These are phyloP conservation scores for Trichoderma sp. DNA, from an alignment of 2,329 filamentous ascomycete species.

Conservation along the genomic window DNA sequence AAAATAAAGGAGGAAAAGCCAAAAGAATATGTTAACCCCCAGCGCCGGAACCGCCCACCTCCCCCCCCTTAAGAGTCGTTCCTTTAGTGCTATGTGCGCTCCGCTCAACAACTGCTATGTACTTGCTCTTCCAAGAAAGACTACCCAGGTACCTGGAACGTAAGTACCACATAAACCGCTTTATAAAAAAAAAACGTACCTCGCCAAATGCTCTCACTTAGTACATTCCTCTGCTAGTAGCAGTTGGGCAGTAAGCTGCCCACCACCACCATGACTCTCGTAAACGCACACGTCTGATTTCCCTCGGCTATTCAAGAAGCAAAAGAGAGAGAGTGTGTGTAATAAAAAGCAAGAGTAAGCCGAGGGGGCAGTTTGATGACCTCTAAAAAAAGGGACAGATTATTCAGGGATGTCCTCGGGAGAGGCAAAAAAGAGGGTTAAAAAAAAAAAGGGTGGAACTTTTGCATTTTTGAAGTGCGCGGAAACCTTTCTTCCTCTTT, in stretches of 20 bases:
- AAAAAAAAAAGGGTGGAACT: background rate
- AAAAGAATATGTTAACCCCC: background rate
- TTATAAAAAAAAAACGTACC: background rate
- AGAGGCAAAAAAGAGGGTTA: background rate
- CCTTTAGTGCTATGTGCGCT: slow-evolving; percentile 5
- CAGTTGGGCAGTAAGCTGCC: background rate
- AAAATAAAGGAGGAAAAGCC: background rate
- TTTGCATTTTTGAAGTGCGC: background rate
- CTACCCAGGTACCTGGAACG: background rate
- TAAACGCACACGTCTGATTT: background rate
- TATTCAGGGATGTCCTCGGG: background rate
- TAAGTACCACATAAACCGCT: background rate
- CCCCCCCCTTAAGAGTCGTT: too few species aligned
- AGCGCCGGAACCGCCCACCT: slow-evolving; percentile 3
- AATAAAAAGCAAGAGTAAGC: background rate
- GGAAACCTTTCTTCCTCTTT: background rate
- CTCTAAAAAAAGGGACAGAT: background rate
- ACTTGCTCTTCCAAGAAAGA: slow-evolving; percentile 8
- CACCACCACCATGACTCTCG: background rate
- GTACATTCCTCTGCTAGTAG: too few species aligned
- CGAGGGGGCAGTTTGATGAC: background rate
- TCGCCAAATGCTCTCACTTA: background rate
- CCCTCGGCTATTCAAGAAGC: background rate
- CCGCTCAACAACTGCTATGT: slow-evolving; percentile 11
- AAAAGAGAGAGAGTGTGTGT: background rate